phyloP scores from a whole-genome alignment of 306 rosid species.

The Betula pendula region DNA sequence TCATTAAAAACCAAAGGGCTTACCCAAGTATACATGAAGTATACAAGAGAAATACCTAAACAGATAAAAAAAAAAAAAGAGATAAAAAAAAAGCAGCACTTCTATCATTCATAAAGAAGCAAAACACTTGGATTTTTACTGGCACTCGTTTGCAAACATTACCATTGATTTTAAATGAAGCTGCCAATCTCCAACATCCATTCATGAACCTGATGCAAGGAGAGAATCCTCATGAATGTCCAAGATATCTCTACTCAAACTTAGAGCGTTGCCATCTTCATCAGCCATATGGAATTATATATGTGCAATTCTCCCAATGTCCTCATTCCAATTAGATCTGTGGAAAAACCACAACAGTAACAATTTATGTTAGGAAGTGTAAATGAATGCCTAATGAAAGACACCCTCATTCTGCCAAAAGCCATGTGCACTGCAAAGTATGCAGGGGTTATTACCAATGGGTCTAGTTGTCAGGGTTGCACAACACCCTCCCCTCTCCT shows the following conservation, averaged over 20 bases:
- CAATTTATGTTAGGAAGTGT: constrained; percentile 10
- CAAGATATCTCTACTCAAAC: constrained; percentile 50
- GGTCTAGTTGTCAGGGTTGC: no score
- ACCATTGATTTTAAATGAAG: constrained; percentile 89
- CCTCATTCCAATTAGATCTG: constrained; percentile 60
- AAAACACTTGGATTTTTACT: constrained; percentile 18
- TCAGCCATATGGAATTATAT: constrained; percentile 93
- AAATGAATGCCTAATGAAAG: constrained; percentile 7
- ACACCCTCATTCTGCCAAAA: constrained; percentile 8
- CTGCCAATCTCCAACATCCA: constrained; percentile 90
- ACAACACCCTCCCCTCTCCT: no score
- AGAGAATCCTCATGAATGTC: constrained; percentile 51
- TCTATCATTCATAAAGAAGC: background rate
- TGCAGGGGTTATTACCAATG: no score
- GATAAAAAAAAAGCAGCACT: no score
- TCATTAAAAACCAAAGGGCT: no score
- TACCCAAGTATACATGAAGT: no score
- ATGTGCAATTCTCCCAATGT: constrained; percentile 52
- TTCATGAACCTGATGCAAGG: constrained; percentile 76
- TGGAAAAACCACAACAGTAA: constrained; percentile 36
- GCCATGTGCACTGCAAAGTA: constrained; percentile 2
- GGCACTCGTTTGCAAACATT: constrained; percentile 29
- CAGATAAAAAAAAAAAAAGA: background rate
- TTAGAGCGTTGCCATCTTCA: constrained; percentile 69
- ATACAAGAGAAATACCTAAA: background rate